These are phyloP conservation scores for Malus hybrid DNA, from an alignment of 331 rosid species.

Conservation along the genomic window DNA sequence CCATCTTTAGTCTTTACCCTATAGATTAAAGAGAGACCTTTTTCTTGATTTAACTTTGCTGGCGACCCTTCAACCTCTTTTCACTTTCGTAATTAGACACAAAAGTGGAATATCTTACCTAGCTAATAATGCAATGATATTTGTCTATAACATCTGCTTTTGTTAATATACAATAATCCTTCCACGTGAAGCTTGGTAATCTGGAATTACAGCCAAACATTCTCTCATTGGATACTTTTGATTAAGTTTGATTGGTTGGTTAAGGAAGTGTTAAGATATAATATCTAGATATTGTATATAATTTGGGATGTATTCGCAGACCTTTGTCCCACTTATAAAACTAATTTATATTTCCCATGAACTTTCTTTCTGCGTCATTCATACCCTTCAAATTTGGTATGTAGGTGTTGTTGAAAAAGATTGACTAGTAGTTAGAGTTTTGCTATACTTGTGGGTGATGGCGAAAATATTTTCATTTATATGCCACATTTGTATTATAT, in stretches of 20 bases:
- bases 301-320: background rate
- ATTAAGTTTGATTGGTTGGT: slow-evolving; percentile 23
- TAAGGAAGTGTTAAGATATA: slow-evolving; percentile 10
- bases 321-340: background rate
- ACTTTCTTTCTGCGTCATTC: background rate
- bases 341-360: background rate
- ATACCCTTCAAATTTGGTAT: background rate
- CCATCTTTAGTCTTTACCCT: slow-evolving; percentile 9
- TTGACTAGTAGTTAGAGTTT: no score
- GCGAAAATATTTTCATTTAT: no score
- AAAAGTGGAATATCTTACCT: slow-evolving; percentile 46
- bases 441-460: no score
- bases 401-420: background rate
- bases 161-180: background rate
- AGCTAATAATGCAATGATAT: slow-evolving; percentile 40
- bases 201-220: slow-evolving; percentile 31
- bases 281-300: background rate
- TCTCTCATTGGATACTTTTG: slow-evolving; percentile 42
- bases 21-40: background rate
- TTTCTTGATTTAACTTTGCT: slow-evolving; percentile 1
- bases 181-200: slow-evolving; percentile 25
- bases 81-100: slow-evolving; percentile 21
- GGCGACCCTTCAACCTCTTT: slow-evolving; percentile 21
- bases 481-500: no score
- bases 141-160: slow-evolving; percentile 3